Base-by-base conservation (phyloP, 306 rosid genomes). In the Alnus glutinosa region DNA sequence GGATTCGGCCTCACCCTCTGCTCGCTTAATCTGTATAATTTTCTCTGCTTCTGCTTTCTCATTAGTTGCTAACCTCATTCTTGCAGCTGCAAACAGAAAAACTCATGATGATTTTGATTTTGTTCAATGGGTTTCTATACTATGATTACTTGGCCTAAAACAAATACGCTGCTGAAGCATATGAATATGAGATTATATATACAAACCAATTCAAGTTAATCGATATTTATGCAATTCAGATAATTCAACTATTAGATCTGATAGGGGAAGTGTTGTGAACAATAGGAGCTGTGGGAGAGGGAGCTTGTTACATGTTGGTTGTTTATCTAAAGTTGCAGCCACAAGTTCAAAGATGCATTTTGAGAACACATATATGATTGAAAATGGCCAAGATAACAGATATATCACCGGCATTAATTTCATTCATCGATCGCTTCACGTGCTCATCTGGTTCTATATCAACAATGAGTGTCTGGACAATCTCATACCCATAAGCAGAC, bases 11-110 rank as follows among this genome's bases (percentile, higher is more conserved):
- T 89, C 93, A 80, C 92, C 96, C 70, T 89, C 97, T 0, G 97
- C 97, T 79, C 75, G 81, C 86, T 92, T 90, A 52, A 92, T 90
- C 84, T 90, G 89, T 61, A 89, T 63, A 32, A 90, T 90, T 32
- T 88, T 92, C 50, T 92, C 97, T 0, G 92, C 93, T 86, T 91
- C 97, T 13, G 92, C 97, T 74, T 88, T 91, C 73, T 91, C 97
- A 0, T 85, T 91, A 19, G 89, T 88, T 4, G 90, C 97, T 76
- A 88, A 13, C 85, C 92, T 91, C 85, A 83, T 13, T 19, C 97
- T 89, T 6, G 93, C 88, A 84, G 93, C 90, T 92, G 84, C 82
- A 70, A 83, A 39, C 12, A 34, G 1, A 23, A 4, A 42, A 70
- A 74, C n/a, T 18, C 39, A 50, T 80, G 42, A 68, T 3, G 12